A percentile compares a stretch with the other conserved stretches of the same genome.
phyloP scores from a whole-genome alignment of 352 stramenopile genomes.

The Phytophthora capsici region DNA sequence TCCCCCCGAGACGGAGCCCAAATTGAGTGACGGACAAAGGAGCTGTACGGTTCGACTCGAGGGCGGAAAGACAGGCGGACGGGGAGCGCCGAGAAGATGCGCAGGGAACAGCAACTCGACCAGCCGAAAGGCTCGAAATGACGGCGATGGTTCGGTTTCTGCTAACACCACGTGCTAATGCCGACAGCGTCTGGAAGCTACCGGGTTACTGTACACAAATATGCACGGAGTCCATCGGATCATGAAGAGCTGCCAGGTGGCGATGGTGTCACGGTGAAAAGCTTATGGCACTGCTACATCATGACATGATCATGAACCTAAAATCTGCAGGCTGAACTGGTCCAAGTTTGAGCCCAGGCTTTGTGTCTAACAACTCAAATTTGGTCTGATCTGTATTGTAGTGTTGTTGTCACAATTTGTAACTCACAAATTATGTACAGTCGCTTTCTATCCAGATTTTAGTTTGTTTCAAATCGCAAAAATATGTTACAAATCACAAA shows the following conservation, averaged over 20 bases:
- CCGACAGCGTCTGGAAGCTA: conserved; percentile 1
- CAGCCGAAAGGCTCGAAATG: not conserved
- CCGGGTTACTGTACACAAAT: conserved; percentile 1
- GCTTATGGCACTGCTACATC: too few relatives aligned
- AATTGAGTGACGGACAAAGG: conserved; percentile 3
- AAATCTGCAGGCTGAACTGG: too few relatives aligned
- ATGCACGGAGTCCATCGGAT: not conserved
- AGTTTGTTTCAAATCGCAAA: too few relatives aligned
- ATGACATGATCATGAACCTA: too few relatives aligned
- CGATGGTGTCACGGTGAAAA: conserved; percentile 1
- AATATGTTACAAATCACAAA: not conserved
- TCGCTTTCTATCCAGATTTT: too few relatives aligned
- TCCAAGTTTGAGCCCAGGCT: too few relatives aligned
- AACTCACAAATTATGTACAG: too few relatives aligned
- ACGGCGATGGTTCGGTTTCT: not conserved
- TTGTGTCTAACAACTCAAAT: too few relatives aligned
- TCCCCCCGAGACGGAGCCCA: conserved; percentile 19
- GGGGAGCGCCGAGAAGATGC: conserved; percentile 35
- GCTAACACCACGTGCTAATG: conserved; percentile 10
- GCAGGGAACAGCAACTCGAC: conserved; percentile 27
- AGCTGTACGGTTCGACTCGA: conserved; percentile 30
- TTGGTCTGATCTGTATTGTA: too few relatives aligned
- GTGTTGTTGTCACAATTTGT: too few relatives aligned
- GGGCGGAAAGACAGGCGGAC: conserved; percentile 30
- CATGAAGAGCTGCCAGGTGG: conserved; percentile 10